Evolutionary conservation across 345 rosid species (phyloP).

Genomic region (Hypericum perforatum): DNA sequence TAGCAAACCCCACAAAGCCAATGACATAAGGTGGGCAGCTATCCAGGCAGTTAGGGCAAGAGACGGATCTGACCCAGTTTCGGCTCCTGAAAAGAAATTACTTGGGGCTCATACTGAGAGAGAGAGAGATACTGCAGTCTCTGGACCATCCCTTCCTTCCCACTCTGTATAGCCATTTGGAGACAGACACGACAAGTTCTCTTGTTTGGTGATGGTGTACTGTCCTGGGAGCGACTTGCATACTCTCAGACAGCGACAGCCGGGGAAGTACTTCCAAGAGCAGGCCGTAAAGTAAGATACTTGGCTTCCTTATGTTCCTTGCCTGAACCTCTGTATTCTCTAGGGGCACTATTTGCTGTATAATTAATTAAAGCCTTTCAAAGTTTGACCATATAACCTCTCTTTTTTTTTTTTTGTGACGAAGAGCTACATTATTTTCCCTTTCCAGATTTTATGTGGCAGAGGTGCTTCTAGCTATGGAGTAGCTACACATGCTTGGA

Average conservation of each 20-base stretch:
- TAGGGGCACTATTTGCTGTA: no score
- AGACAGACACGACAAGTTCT: constrained; percentile 87
- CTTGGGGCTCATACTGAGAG: constrained; percentile 92
- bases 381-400: no score
- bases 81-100: constrained; percentile 80
- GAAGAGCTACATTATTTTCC: no score
- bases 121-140: constrained; percentile 79
- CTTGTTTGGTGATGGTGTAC: constrained; percentile 88
- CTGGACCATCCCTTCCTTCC: constrained; percentile 93
- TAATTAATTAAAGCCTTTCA: no score
- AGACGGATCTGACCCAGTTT: constrained; percentile 80
- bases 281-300: constrained; percentile 80
- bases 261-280: constrained; percentile 78
- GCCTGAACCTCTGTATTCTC: constrained; percentile 10
- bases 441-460: not conserved
- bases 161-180: constrained; percentile 75
- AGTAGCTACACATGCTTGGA: constrained; percentile 5
- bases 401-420: no score
- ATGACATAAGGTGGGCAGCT: constrained; percentile 91
- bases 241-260: constrained; percentile 86
- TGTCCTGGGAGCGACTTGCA: constrained; percentile 94
- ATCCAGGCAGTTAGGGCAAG: constrained; percentile 64
- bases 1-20: constrained; percentile 80
- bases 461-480: constrained; percentile 1
- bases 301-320: no score